Base-by-base conservation (phyloP, 2,329 filamentous ascomycete species). In the Nemania diffusa region DNA sequence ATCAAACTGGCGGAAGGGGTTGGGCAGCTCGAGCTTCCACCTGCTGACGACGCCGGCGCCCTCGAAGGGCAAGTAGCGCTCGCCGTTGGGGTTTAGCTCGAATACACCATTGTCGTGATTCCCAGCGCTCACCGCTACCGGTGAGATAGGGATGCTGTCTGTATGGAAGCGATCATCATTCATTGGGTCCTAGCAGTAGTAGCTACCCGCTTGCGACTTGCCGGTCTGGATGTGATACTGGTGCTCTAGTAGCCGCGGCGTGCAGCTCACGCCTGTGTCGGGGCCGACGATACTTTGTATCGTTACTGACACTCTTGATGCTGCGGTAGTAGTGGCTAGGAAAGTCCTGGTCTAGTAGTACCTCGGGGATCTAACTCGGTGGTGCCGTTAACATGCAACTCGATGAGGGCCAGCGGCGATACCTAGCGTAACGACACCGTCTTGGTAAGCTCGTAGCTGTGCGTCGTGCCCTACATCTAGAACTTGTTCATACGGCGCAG, bases 311-410 rank as follows among this genome's bases (percentile, higher is more conserved):
- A 17, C 24, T n/a, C n/a, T n/a, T n/a, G 8, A 66, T 62, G n/a
- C 64, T 51, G 6, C 64, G 58, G 52, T 52, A 57, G 44, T 62
- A 66, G 44, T 66, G 64, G n/a, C 64, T 53, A 3, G 64, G 64
- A 20, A 46, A 62, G 42, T 66, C 64, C 20, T n/a, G n/a, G n/a
- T n/a, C n/a, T n/a, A n/a, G n/a, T n/a, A n/a, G n/a, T n/a, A n/a
- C n/a, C n/a, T n/a, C n/a, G n/a, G n/a, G n/a, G n/a, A n/a, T n/a
- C n/a, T n/a, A n/a, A n/a, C n/a, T n/a, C n/a, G n/a, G n/a, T n/a
- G n/a, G n/a, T n/a, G n/a, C n/a, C n/a, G n/a, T n/a, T n/a, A n/a
- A n/a, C n/a, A n/a, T n/a, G n/a, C n/a, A n/a, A n/a, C n/a, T n/a
- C n/a, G n/a, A n/a, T n/a, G n/a, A n/a, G n/a, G n/a, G n/a, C n/a